Conservation (phyloP, 2,329 filamentous ascomycete genomes). For the Hysterium pulicare region DNA sequence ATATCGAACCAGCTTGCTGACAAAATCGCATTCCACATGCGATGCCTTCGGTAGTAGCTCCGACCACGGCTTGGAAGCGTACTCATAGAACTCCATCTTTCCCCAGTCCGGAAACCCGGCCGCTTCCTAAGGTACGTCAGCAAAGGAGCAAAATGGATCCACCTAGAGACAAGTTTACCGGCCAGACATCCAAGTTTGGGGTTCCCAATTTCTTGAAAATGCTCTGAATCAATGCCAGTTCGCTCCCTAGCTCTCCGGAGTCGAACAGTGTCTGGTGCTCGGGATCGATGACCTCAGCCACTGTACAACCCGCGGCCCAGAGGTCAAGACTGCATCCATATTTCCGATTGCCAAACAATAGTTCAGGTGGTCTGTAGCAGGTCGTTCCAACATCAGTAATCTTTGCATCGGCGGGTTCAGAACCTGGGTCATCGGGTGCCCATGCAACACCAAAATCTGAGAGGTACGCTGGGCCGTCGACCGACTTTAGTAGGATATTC, state of each 20-base stretch:
- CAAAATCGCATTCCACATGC: conserved; percentile 59
- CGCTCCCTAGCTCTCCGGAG: conserved; percentile 84
- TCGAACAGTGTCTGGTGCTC: conserved; percentile 69
- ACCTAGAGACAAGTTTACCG: conserved; percentile 50
- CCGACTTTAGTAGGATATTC: conserved; percentile 71
- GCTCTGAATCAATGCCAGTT: conserved; percentile 83
- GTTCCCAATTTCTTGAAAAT: conserved; percentile 92
- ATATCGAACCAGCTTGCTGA: conserved; percentile 67
- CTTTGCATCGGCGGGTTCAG: conserved; percentile 66
- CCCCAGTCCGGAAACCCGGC: conserved; percentile 77
- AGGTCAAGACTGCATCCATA: conserved; percentile 77
- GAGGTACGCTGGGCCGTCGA: conserved; percentile 69
- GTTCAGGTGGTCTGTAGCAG: conserved; percentile 83
- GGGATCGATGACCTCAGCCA: conserved; percentile 67
- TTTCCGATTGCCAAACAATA: conserved; percentile 75
- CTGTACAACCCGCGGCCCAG: conserved; percentile 82
- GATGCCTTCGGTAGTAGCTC: conserved; percentile 63
- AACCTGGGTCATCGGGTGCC: conserved; percentile 57
- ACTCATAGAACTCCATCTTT: conserved; percentile 75
- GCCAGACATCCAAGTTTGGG: conserved; percentile 77
- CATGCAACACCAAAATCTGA: conserved; percentile 93
- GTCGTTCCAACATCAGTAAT: conserved; percentile 93
- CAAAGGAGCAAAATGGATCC: too few relatives aligned
- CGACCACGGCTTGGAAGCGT: conserved; percentile 65
- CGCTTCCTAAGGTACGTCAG: conserved; percentile 52